These are phyloP conservation scores for Allium cepa DNA, from an alignment of 106 monocot species.

Conservation along the genomic window DNA sequence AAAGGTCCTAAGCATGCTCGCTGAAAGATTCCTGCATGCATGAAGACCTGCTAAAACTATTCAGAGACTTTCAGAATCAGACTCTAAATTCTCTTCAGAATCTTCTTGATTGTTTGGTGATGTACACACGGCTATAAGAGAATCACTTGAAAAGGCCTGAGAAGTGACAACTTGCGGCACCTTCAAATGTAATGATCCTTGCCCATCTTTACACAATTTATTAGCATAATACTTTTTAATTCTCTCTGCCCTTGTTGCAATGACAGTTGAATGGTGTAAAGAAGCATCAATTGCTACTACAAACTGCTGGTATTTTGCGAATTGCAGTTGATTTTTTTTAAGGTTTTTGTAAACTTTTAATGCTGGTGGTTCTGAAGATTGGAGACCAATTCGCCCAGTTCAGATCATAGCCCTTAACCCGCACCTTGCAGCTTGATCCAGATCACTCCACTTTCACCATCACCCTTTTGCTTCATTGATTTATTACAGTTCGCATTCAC, in stretches of 20 bases:
- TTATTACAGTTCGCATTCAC: too few relatives aligned
- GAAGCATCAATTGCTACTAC: conserved; percentile 97
- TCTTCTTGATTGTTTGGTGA: conserved; percentile 9
- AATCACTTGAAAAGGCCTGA: conserved; percentile 67
- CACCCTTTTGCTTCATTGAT: too few relatives aligned
- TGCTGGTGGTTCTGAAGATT: too few relatives aligned
- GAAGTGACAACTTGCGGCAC: conserved; percentile 72
- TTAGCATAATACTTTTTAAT: conserved; percentile 85
- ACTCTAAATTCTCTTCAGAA: conserved; percentile 2
- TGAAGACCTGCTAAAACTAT: conserved; percentile 90
- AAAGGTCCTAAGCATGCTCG: conserved; percentile 93
- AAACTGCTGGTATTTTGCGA: conserved; percentile 59
- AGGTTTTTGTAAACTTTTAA: too few relatives aligned
- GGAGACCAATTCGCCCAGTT: too few relatives aligned
- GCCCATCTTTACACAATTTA: conserved; percentile 45
- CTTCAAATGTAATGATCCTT: conserved; percentile 30
- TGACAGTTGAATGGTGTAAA: conserved; percentile 82
- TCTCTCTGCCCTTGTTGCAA: conserved; percentile 69
- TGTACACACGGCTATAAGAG: conserved; percentile 41
- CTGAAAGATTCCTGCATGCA: conserved; percentile 97
- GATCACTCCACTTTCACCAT: too few relatives aligned
- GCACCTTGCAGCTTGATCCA: too few relatives aligned
- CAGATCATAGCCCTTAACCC: too few relatives aligned
- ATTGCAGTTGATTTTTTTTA: too few relatives aligned
- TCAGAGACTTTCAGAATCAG: conserved; percentile 7